phyloP scores from a whole-genome alignment of 257 asterid species.

The Nyctanthes arbortristis region DNA sequence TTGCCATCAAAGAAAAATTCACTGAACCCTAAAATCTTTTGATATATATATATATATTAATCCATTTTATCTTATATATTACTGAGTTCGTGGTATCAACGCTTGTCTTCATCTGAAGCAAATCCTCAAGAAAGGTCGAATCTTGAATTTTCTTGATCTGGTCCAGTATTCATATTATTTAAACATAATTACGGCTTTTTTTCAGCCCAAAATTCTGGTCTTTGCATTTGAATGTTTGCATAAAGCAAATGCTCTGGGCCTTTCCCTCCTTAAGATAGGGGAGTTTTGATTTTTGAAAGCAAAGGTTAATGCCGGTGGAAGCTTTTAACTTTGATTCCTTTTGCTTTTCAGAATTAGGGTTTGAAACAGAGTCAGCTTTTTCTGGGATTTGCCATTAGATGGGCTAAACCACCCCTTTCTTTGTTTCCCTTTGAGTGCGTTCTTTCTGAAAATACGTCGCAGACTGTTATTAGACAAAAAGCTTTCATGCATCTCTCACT shows the following conservation, averaged over 20 bases:
- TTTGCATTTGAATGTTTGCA: slow-evolving; percentile 46
- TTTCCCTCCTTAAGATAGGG: slow-evolving; percentile 56
- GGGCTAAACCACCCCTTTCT: slow-evolving; percentile 45
- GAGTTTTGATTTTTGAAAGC: slow-evolving; percentile 56
- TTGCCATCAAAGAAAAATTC: neutral
- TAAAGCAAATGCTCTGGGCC: slow-evolving; percentile 40
- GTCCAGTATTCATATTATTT: slow-evolving; percentile 20
- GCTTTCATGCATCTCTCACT: slow-evolving; percentile 93
- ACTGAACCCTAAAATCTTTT: neutral
- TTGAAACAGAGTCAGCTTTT: slow-evolving; percentile 43
- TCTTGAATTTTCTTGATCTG: slow-evolving; percentile 63
- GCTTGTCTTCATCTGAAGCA: neutral
- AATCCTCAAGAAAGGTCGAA: slow-evolving; percentile 31
- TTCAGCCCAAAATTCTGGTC: slow-evolving; percentile 29
- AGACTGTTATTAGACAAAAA: slow-evolving; percentile 28
- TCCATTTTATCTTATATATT: neutral
- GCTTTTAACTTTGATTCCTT: slow-evolving; percentile 64
- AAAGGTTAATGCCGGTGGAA: slow-evolving; percentile 63
- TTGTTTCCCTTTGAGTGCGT: slow-evolving; percentile 33
- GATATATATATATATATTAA: neutral
- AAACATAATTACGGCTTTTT: slow-evolving; percentile 23
- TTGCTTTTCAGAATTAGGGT: slow-evolving; percentile 61
- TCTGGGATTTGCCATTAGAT: slow-evolving; percentile 47
- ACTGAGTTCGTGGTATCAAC: neutral
- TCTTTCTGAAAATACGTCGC: slow-evolving; percentile 25